Base-by-base conservation (phyloP, 768 basidiomycete genomes). In the Lactarius deliciosus region DNA sequence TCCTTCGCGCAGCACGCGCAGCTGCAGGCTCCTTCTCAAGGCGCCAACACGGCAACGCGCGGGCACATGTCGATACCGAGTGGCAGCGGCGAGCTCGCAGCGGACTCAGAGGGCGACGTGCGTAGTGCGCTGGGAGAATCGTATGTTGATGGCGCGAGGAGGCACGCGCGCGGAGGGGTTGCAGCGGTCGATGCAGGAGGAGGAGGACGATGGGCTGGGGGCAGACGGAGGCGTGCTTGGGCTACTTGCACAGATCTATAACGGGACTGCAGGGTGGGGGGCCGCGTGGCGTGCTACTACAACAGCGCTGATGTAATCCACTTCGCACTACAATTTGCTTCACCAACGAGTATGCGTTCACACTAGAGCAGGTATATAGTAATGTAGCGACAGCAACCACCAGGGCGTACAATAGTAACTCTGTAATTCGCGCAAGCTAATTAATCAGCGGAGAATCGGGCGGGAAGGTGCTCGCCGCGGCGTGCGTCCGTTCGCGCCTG, bases 141-240 rank as follows among this genome's bases (percentile, higher is more conserved):
- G 55, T 93, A 93, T 74, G 88, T 91, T 28, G 91, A 93, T 76
- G 90, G 83, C 6, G 79, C 73, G 64, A 64, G 79, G 63, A 79
- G 81, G 72, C 76, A 82, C 59, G 74, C 79, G 58, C 76, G 77
- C 64, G 69, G 69, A 11, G 61, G 64, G 50, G 54, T 68, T 15
- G 60, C 55, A n/a, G 15, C 47, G 69, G 43, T 65, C 70, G 64
- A 62, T 78, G 53, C 75, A 76, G 59, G 78, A 82, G 57, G 68
- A 69, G 60, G 68, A 69, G 59, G 81, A 80, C 16, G 81, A 84
- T 13, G 90, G 88, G 5, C 88, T 77, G 22, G 72, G 90, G 68
- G 86, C 86, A 72, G 92, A 95, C 76, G 91, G 85, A 0, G 94
- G 95, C 20, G 88, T 97, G 69, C 77, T 96, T 68, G 92, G 91